phyloP scores from a whole-genome alignment of 192 early-diverging fungal genomes.

The Chytriomyces sp. region DNA sequence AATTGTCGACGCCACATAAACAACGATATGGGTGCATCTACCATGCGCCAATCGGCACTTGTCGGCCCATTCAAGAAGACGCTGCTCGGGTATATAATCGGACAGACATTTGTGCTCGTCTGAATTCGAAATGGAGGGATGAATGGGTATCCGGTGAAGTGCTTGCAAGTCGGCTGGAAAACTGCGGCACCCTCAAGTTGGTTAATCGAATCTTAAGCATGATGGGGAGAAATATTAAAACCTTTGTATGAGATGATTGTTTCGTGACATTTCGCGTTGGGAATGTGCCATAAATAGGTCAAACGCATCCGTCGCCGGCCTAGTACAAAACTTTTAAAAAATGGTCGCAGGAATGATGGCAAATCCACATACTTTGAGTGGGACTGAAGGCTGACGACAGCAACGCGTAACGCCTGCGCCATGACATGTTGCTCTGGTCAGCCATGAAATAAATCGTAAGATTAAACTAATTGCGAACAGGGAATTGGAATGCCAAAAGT shows the following conservation, averaged over 20 bases:
- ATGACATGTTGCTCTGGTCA: constrained; percentile 47
- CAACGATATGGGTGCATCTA: not conserved
- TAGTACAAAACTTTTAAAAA: not conserved
- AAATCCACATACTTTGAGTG: constrained; percentile 37
- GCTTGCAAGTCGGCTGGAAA: constrained; percentile 53
- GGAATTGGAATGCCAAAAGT: not conserved
- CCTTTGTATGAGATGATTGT: constrained; percentile 46
- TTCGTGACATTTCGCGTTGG: constrained; percentile 48
- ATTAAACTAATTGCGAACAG: not conserved
- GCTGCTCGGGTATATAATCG: constrained; percentile 52
- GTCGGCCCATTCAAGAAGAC: constrained; percentile 49
- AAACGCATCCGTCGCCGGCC: constrained; percentile 34
- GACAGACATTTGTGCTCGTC: constrained; percentile 38
- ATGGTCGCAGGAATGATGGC: not conserved
- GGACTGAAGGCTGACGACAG: constrained; percentile 40
- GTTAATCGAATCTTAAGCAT: not conserved
- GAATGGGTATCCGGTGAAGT: constrained; percentile 51
- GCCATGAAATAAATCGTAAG: not conserved
- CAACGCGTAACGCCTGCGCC: constrained; percentile 41
- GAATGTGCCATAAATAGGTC: constrained; percentile 41
- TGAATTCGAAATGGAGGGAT: constrained; percentile 35
- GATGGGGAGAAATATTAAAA: constrained; percentile 11
- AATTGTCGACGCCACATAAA: not conserved
- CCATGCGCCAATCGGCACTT: constrained; percentile 51
- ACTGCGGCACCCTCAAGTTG: constrained; percentile 14